Conservation (phyloP, 1,284 basidiomycete species). For the Rhodofomes roseus region DNA sequence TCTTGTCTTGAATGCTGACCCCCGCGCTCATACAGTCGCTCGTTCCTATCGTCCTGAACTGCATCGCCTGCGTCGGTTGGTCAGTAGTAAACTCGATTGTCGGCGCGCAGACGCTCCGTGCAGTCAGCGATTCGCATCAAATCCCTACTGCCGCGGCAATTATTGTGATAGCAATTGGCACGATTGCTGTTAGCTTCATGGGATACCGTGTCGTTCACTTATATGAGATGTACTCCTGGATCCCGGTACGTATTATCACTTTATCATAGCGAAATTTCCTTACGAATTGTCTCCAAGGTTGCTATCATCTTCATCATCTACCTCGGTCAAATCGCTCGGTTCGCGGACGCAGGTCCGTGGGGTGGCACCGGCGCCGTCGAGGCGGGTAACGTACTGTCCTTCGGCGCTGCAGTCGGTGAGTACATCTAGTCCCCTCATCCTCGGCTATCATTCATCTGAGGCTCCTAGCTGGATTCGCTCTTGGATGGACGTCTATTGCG, state of each 20-base stretch:
- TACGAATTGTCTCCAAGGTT: neutral
- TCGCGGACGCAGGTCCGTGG: slow-evolving; percentile 22
- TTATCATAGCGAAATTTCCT: neutral
- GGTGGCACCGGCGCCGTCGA: slow-evolving; percentile 17
- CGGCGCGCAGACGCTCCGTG: slow-evolving; percentile 27
- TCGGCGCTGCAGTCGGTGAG: slow-evolving; percentile 20
- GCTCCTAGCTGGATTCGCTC: slow-evolving; percentile 23
- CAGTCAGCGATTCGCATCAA: slow-evolving; percentile 24
- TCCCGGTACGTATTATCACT: slow-evolving; percentile 26
- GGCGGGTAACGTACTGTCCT: slow-evolving; percentile 25
- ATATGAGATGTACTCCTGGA: slow-evolving; percentile 37
- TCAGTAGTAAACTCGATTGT: slow-evolving; percentile 36
- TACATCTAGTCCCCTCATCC: too few species aligned
- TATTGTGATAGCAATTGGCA: slow-evolving; percentile 32
- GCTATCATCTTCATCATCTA: slow-evolving; percentile 30
- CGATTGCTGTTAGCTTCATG: slow-evolving; percentile 35
- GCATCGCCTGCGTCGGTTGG: slow-evolving; percentile 32
- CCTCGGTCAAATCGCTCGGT: slow-evolving; percentile 24
- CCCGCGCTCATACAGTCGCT: slow-evolving; percentile 12
- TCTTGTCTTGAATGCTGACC: neutral
- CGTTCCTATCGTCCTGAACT: slow-evolving; percentile 26
- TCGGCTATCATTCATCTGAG: neutral
- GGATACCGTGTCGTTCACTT: slow-evolving; percentile 40
- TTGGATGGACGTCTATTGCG: slow-evolving; percentile 24
- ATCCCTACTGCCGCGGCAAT: slow-evolving; percentile 31